Evolutionary conservation across 768 basidiomycete species (phyloP).

Genomic region (Mycena maculata): DNA sequence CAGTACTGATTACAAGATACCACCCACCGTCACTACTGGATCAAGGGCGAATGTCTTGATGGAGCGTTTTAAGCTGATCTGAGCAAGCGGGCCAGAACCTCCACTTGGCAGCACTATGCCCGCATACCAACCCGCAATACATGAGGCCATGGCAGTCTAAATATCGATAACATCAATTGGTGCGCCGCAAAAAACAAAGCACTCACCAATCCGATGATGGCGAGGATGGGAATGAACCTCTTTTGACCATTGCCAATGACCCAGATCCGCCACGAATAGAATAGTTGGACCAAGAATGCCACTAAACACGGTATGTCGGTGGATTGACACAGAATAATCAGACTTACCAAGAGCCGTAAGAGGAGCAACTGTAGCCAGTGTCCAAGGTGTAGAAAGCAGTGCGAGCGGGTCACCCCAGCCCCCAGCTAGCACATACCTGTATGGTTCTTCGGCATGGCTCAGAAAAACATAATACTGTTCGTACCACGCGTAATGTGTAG

Average conservation of each 20-base stretch:
- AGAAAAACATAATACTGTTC: not conserved
- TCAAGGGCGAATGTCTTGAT: constrained; percentile 10
- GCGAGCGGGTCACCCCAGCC: constrained; percentile 12
- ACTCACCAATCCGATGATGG: constrained; percentile 10
- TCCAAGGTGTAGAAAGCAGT: constrained; percentile 14
- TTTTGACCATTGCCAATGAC: constrained; percentile 11
- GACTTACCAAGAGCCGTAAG: constrained; percentile 17
- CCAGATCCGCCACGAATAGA: constrained; percentile 17
- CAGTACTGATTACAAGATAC: not conserved
- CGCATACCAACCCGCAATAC: constrained; percentile 13
- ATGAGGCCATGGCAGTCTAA: constrained; percentile 5
- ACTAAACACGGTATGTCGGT: not conserved
- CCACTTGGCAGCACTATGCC: constrained; percentile 11
- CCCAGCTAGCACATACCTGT: constrained; percentile 10
- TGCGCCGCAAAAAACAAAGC: not conserved
- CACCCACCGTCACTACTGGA: constrained; percentile 6
- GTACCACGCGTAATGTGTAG: constrained; percentile 18
- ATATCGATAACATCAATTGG: not conserved
- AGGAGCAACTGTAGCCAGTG: constrained; percentile 13
- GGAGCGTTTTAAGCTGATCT: constrained; percentile 1
- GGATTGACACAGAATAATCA: not conserved
- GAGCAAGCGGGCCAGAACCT: constrained; percentile 10
- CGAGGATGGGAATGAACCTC: constrained; percentile 6
- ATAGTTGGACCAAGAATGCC: constrained; percentile 17
- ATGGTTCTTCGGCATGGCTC: not conserved